Evolutionary conservation across 352 stramenopile genomes (phyloP).

Genomic region (Lagenidium sp.): DNA sequence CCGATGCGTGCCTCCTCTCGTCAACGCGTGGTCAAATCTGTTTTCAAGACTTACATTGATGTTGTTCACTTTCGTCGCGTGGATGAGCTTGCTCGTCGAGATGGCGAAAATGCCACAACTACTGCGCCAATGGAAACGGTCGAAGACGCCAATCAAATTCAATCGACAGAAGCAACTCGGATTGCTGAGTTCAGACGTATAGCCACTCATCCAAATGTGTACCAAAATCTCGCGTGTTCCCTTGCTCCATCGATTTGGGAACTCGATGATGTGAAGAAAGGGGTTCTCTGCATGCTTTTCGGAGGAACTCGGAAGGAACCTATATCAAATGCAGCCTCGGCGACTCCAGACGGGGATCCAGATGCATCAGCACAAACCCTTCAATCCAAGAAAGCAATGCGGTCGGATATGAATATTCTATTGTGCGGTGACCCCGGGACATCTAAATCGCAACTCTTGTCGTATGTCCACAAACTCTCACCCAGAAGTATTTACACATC

Average conservation of each 20-base stretch:
- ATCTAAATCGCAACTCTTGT: constrained; percentile 97
- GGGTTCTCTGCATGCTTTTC: constrained; percentile 98
- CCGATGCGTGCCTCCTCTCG: constrained; percentile 91
- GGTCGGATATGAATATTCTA: constrained; percentile 98
- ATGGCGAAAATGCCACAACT: constrained; percentile 3
- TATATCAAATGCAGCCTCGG: constrained; percentile 26
- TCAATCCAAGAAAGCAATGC: constrained; percentile 46
- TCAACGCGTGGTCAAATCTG: constrained; percentile 91
- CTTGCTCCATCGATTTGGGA: constrained; percentile 88
- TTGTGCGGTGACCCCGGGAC: constrained; percentile 97
- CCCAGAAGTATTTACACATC: constrained; percentile 98
- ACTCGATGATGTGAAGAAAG: constrained; percentile 99
- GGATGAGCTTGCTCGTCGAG: constrained; percentile 56
- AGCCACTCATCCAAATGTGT: constrained; percentile 68
- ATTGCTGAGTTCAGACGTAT: constrained; percentile 66
- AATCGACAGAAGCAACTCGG: constrained; percentile 44
- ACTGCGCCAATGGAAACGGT: constrained; percentile 15
- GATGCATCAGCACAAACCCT: background rate
- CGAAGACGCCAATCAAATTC: constrained; percentile 32
- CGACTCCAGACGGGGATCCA: constrained; percentile 17
- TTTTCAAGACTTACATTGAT: constrained; percentile 99
- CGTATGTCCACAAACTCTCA: constrained; percentile 94
- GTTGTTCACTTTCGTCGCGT: constrained; percentile 97
- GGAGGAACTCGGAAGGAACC: constrained; percentile 91
- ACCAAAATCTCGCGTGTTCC: constrained; percentile 75